phyloP scores from a whole-genome alignment of 768 basidiomycete species.

The Pholiota molesta region DNA sequence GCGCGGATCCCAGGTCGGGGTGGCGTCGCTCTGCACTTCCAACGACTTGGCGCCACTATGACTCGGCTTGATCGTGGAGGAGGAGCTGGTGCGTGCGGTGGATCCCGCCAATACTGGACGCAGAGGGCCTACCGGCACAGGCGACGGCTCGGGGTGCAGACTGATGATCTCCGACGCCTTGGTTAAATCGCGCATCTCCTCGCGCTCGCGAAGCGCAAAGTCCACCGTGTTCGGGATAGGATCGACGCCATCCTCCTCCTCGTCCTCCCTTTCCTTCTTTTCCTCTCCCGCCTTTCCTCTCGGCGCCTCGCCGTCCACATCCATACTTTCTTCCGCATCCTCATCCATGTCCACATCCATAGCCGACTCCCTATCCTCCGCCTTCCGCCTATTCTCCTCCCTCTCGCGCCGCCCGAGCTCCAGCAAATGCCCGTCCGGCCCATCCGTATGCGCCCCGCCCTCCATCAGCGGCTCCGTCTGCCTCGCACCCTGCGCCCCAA shows the following conservation, averaged over 20 bases:
- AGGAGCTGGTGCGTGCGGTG: not conserved
- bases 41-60: not conserved
- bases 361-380: constrained; percentile 13
- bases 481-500: not conserved
- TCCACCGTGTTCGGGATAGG: constrained; percentile 64
- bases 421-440: constrained; percentile 41
- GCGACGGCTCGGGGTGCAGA: constrained; percentile 31
- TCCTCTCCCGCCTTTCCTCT: not conserved
- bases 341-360: constrained; percentile 21
- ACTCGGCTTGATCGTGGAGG: not conserved
- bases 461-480: not conserved
- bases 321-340: not conserved
- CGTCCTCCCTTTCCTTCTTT: not conserved
- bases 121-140: not conserved
- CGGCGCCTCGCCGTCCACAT: not conserved
- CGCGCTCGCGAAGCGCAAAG: constrained; percentile 82
- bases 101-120: not conserved
- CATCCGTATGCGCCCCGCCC: constrained; percentile 42
- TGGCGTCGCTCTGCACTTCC: constrained; percentile 18
- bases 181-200: constrained; percentile 90
- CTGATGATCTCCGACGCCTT: constrained; percentile 78
- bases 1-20: constrained; percentile 53
- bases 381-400: constrained; percentile 17
- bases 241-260: constrained; percentile 13
- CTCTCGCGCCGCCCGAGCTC: constrained; percentile 28